Evolutionary conservation across 371 early-diverging fungal genomes (phyloP).

Genomic region (Mortierella sp.): DNA sequence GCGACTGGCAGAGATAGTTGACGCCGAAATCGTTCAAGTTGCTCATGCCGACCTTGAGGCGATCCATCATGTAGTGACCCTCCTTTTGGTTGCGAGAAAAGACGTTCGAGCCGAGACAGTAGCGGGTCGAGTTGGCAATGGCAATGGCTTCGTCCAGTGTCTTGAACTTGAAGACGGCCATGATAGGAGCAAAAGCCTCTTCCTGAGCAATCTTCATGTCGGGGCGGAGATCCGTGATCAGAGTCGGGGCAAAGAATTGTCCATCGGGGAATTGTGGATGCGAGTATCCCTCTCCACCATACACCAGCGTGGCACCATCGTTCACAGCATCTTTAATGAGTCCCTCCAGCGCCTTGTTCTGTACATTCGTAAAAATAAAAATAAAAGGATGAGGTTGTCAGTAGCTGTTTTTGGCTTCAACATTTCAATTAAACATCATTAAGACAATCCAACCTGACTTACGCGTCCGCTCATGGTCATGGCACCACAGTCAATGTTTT

Average conservation of each 20-base stretch:
- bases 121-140: constrained; percentile 81
- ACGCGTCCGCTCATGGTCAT: constrained; percentile 78
- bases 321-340: constrained; percentile 75
- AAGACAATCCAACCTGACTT: constrained; percentile 13
- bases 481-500: constrained; percentile 86
- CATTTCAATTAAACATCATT: background rate
- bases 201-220: constrained; percentile 83
- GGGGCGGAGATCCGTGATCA: constrained; percentile 82
- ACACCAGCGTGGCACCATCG: constrained; percentile 82
- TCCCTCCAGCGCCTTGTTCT: constrained; percentile 31
- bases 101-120: constrained; percentile 86
- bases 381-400: background rate
- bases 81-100: constrained; percentile 79
- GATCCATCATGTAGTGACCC: constrained; percentile 74
- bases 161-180: constrained; percentile 83
- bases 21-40: constrained; percentile 92
- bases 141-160: constrained; percentile 81
- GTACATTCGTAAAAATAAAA: background rate
- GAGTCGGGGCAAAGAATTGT: constrained; percentile 87
- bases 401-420: background rate
- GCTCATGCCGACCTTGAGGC: constrained; percentile 84
- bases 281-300: constrained; percentile 76
- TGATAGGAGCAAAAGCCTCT: constrained; percentile 90
- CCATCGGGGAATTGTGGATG: constrained; percentile 81
- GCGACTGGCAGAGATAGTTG: constrained; percentile 86